Base-by-base conservation (phyloP, 2,329 filamentous ascomycete species). In the Fusarium marasasianum region DNA sequence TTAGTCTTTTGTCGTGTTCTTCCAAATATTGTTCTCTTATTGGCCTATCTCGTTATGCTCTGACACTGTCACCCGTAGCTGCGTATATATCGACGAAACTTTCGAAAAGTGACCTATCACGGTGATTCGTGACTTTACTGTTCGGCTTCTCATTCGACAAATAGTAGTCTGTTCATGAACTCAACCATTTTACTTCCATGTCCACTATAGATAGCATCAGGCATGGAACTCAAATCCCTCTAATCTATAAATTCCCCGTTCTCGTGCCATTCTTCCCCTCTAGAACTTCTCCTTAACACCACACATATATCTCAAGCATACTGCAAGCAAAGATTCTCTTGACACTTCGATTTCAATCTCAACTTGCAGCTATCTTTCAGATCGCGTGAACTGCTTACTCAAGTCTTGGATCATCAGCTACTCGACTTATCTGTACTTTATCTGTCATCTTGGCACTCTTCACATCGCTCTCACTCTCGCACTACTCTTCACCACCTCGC, bases 241-340 rank as follows among this genome's bases (percentile, higher is more conserved):
- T 22, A 8, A 2, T 26, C 18, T 26, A 54, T 54, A 54, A 54
- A 40, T 13, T 8, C 3, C 4, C 20, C 10, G 2, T 31, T 24
- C 13, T 1, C 35, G 5, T 29, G 9, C 35, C 35, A n/a, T 14
- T n/a, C 15, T 17, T 11, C 2, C 3, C 4, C 14, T 3, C 11
- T 0, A 15, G 22, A 41, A n/a, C 6, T n/a, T 41, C 26, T 29
- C 20, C 20, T 31, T 17, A 29, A 9, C 20, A 55, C 29, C 51
- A 4, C 15, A n/a, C 20, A 40, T 2, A 55, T 13, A 22, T n/a
- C 2, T 4, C 7, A 38, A 54, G 51, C 14, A 18, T 22, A 54
- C 51, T 29, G 51, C 14, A n/a, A 54, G 20, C 24, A n/a, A 26
- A 9, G 13, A 26, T 12, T 13, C 15, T 29, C 2, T 18, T 6